phyloP scores from a whole-genome alignment of 1,139 yeast species.

The Blastobotrys elegans region DNA sequence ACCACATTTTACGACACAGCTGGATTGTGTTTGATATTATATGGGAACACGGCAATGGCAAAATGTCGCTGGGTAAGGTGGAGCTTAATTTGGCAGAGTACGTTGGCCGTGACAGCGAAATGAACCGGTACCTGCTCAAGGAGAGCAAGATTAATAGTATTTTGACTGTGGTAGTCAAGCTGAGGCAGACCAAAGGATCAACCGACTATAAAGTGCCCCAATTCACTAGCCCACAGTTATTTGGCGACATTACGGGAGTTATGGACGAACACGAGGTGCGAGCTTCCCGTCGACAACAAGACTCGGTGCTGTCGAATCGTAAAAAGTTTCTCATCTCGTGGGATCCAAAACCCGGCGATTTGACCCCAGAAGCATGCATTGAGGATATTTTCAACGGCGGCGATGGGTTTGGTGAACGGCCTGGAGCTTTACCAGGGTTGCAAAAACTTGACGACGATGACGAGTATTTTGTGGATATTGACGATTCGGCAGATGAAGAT shows the following conservation, averaged over 20 bases:
- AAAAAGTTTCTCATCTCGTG: conserved; percentile 68
- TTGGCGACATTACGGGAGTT: conserved; percentile 34
- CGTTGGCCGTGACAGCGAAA: conserved; percentile 45
- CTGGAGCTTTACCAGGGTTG: neutral
- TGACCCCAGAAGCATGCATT: conserved; percentile 66
- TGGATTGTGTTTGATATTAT: conserved; percentile 34
- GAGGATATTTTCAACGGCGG: conserved; percentile 74
- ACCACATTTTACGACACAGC: conserved; percentile 28
- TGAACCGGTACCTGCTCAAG: conserved; percentile 62
- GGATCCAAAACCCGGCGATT: conserved; percentile 74
- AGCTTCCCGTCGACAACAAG: neutral
- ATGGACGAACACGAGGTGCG: conserved; percentile 25
- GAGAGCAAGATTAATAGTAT: conserved; percentile 81
- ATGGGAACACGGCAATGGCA: conserved; percentile 34
- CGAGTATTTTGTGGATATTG: neutral
- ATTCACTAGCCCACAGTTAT: conserved; percentile 30
- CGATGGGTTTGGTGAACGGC: conserved; percentile 44
- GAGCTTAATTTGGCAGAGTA: conserved; percentile 71
- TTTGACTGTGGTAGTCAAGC: conserved; percentile 47
- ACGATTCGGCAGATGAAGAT: neutral
- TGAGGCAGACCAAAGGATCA: conserved; percentile 44
- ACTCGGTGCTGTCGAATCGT: conserved; percentile 33
- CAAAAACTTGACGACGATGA: neutral
- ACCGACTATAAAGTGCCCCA: conserved; percentile 33
- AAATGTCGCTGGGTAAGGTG: conserved; percentile 56